These are phyloP conservation scores for Globomyces pollinis-pini DNA, from an alignment of 192 early-diverging fungal genomes.

Conservation along the genomic window DNA sequence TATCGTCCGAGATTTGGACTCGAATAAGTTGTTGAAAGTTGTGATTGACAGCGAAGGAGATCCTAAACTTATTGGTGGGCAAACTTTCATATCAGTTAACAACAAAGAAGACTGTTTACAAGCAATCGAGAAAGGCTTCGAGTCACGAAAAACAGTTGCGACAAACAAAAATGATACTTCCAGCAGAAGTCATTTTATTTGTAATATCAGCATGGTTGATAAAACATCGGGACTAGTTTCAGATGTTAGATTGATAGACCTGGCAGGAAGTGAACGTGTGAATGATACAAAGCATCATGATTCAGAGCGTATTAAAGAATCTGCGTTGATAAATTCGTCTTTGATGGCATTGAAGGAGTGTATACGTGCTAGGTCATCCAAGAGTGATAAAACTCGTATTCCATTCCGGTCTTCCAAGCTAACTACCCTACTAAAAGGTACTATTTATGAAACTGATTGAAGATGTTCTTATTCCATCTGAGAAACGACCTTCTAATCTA, in stretches of 20 bases:
- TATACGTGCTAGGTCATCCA: slow-evolving; percentile 24
- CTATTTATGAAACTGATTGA: too few species aligned
- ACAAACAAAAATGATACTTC: slow-evolving; percentile 35
- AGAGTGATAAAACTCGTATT: slow-evolving; percentile 30
- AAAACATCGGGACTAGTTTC: background rate
- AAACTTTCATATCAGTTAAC: too few species aligned
- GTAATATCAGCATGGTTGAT: slow-evolving; percentile 18
- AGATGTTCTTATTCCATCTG: slow-evolving; percentile 26
- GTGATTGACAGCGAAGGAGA: slow-evolving; percentile 34
- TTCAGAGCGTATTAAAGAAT: slow-evolving; percentile 38
- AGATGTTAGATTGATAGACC: slow-evolving; percentile 32
- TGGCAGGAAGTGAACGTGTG: slow-evolving; percentile 39
- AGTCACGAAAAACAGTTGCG: slow-evolving; percentile 19
- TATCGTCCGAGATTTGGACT: slow-evolving; percentile 19
- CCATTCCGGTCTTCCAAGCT: slow-evolving; percentile 40
- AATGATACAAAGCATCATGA: slow-evolving; percentile 31
- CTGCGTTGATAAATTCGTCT: slow-evolving; percentile 39
- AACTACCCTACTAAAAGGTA: slow-evolving; percentile 40
- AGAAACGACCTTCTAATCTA: background rate
- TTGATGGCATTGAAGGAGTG: slow-evolving; percentile 45
- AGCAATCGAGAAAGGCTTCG: slow-evolving; percentile 14
- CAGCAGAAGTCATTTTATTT: slow-evolving; percentile 33
- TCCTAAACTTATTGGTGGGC: slow-evolving; percentile 10
- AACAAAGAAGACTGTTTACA: too few species aligned
- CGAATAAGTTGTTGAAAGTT: slow-evolving; percentile 22